Evolutionary conservation across 2,329 filamentous ascomycete species (phyloP).

Genomic region (Zalaria obscura): DNA sequence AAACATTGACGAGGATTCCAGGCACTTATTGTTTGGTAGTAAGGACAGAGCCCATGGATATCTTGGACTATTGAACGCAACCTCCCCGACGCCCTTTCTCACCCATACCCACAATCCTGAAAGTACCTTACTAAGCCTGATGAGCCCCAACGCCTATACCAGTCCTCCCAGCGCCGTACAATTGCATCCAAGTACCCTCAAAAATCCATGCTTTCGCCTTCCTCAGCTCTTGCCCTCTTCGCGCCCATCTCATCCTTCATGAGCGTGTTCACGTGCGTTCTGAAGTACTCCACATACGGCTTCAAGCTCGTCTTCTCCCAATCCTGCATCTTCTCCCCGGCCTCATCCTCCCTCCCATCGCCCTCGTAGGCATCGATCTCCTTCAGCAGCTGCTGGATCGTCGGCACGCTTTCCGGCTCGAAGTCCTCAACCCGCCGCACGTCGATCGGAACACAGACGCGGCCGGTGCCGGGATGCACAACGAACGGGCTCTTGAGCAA

Average conservation of each 20-base stretch:
- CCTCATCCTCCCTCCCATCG: conserved; percentile 25
- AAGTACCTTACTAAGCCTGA: too few relatives aligned
- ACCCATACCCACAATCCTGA: too few relatives aligned
- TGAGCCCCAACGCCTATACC: too few relatives aligned
- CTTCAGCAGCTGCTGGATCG: conserved; percentile 62
- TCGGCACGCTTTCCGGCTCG: conserved; percentile 79
- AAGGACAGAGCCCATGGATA: too few relatives aligned
- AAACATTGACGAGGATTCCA: too few relatives aligned
- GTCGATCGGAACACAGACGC: conserved; percentile 93
- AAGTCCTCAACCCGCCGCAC: conserved; percentile 60
- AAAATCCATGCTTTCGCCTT: conserved; percentile 47
- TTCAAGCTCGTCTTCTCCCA: conserved; percentile 96
- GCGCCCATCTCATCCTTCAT: conserved; percentile 54
- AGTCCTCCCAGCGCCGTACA: too few relatives aligned
- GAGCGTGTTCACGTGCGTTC: conserved; percentile 61
- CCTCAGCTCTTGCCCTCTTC: conserved; percentile 43
- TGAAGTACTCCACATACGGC: conserved; percentile 84
- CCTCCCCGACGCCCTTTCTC: too few relatives aligned
- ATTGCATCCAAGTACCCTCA: conserved; percentile 19
- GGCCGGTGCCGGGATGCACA: conserved; percentile 83
- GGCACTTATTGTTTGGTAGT: too few relatives aligned
- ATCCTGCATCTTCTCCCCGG: conserved; percentile 49
- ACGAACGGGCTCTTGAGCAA: conserved; percentile 95
- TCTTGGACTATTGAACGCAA: too few relatives aligned
- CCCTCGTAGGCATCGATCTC: conserved; percentile 76